Percentiles rank a stretch among this genome's conserved stretches.
Evolutionary conservation across 768 basidiomycete genomes (phyloP).

Genomic region (Suillus weaverae): DNA sequence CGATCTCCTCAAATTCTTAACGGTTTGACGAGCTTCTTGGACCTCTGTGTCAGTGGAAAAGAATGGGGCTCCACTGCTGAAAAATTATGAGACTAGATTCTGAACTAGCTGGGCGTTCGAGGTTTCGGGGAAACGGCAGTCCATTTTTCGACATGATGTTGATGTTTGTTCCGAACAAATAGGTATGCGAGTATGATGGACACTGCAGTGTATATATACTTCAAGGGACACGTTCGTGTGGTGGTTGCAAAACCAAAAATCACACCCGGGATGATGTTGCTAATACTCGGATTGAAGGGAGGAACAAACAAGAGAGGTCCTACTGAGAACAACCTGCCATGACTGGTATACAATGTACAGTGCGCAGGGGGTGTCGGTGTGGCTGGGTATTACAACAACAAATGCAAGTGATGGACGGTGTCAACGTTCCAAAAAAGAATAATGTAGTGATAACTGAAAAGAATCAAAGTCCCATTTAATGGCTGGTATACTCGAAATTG

Average conservation of each 20-base stretch:
- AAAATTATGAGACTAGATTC: slow-evolving; percentile 4
- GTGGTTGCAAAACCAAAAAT: slow-evolving; percentile 1
- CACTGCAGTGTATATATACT: neutral
- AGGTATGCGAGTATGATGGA: slow-evolving; percentile 18
- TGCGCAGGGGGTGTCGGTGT: slow-evolving; percentile 1
- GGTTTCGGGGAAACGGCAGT: slow-evolving; percentile 27
- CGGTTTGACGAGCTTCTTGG: slow-evolving; percentile 65
- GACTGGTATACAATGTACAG: slow-evolving; percentile 8
- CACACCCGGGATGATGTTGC: slow-evolving; percentile 9
- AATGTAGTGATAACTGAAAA: slow-evolving; percentile 13
- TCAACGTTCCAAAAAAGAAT: slow-evolving; percentile 4
- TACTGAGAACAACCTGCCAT: neutral
- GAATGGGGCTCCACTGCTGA: slow-evolving; percentile 17
- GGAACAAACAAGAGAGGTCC: slow-evolving; percentile 14
- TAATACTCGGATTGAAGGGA: slow-evolving; percentile 8
- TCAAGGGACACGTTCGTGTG: neutral
- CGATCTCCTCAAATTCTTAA: slow-evolving; percentile 68
- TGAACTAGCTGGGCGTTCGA: slow-evolving; percentile 14
- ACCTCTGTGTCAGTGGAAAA: slow-evolving; percentile 21
- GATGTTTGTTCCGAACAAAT: slow-evolving; percentile 35
- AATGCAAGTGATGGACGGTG: slow-evolving; percentile 9
- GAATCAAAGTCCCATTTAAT: slow-evolving; percentile 8
- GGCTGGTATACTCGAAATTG: slow-evolving; percentile 69
- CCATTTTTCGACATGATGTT: slow-evolving; percentile 37
- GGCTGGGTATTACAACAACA: slow-evolving; percentile 14